A percentile compares a stretch with the other conserved stretches of the same genome.
Evolutionary conservation across 805 yeast species (phyloP).

Genomic region (Ogataea zsoltii): DNA sequence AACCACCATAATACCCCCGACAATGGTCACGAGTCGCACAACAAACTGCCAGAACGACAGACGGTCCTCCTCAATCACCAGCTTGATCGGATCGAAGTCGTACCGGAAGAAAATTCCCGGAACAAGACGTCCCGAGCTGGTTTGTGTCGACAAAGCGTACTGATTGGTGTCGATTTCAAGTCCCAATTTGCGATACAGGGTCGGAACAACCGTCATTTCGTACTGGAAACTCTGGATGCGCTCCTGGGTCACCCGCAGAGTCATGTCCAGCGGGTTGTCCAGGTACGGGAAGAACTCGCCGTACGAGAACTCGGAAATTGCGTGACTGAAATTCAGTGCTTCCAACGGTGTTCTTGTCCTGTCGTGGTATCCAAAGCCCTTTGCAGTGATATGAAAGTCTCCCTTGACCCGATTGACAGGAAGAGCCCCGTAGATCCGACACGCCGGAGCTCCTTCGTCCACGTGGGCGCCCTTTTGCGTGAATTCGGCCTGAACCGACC

Average conservation of each 20-base stretch:
- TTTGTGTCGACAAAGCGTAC: conserved; percentile 64
- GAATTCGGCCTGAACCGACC: conserved; percentile 67
- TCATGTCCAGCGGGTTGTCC: conserved; percentile 83
- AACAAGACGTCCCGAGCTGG: conserved; percentile 31
- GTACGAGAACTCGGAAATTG: conserved; percentile 82
- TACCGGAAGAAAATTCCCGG: conserved; percentile 86
- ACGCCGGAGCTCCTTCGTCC: conserved; percentile 68
- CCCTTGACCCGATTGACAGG: conserved; percentile 88
- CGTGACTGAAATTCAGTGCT: conserved; percentile 76
- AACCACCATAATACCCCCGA: conserved; percentile 76
- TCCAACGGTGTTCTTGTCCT: conserved; percentile 48
- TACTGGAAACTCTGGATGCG: conserved; percentile 59
- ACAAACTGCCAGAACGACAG: conserved; percentile 77
- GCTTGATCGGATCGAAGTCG: conserved; percentile 84
- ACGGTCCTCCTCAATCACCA: conserved; percentile 68
- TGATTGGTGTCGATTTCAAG: conserved; percentile 77
- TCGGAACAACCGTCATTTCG: conserved; percentile 79
- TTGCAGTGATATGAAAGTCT: conserved; percentile 79
- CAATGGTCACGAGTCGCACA: conserved; percentile 73
- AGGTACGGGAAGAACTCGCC: conserved; percentile 88
- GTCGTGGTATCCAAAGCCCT: conserved; percentile 64
- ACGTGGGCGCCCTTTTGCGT: conserved; percentile 41
- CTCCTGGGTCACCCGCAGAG: conserved; percentile 56
- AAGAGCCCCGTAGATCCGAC: conserved; percentile 79
- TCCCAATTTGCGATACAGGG: conserved; percentile 71